Base-by-base conservation (phyloP, 1,284 basidiomycete species). In the Rhodotorula sp. region DNA sequence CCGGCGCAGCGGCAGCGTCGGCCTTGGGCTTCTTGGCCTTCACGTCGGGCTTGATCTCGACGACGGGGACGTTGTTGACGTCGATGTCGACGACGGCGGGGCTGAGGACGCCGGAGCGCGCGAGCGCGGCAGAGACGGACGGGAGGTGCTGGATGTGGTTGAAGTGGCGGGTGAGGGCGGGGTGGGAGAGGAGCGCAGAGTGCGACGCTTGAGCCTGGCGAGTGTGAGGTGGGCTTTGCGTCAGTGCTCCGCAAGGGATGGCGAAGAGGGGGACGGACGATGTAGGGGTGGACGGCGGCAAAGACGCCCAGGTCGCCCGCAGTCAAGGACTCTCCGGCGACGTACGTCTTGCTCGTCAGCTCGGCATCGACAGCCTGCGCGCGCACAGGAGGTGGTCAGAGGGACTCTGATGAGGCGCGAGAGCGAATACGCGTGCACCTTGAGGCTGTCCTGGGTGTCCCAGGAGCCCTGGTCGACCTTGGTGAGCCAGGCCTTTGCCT, bases 101-200 rank as follows among this genome's bases (percentile, higher is more conserved):
- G 13, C 79, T 72, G 75, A 83, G 82, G 55, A 81, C 79, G 74
- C 61, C 58, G 2, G 68, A 58, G 70, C 72, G 78, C 12, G 89
- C 86, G 13, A 88, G 87, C 3, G 86, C 84, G 69, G 84, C 82
- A 46, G 86, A 84, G 41, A 94, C 86, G 51, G 85, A 80, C 8
- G 88, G 85, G 34, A 85, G 85, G 61, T 87, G 85, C 84, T 97
- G 94, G 72, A 97, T 87, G 81, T 96, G 91, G 81, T 94, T 90
- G 80, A 97, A 96, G 85, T 95, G 96, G 64, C 95, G 91, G 58
- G 91, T 91, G 60, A 97, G 82, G 37, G 91, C 87, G 12, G 94
- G 70, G 68, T 74, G 70, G 0, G 75, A 72, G 50, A 76, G 64
- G 63, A 68, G 68, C 21, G 64, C 39, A 15, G 70, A 64, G 66